Evolutionary conservation across 768 basidiomycete species (phyloP).

Genomic region (Gloeopeniophorella convolvens): DNA sequence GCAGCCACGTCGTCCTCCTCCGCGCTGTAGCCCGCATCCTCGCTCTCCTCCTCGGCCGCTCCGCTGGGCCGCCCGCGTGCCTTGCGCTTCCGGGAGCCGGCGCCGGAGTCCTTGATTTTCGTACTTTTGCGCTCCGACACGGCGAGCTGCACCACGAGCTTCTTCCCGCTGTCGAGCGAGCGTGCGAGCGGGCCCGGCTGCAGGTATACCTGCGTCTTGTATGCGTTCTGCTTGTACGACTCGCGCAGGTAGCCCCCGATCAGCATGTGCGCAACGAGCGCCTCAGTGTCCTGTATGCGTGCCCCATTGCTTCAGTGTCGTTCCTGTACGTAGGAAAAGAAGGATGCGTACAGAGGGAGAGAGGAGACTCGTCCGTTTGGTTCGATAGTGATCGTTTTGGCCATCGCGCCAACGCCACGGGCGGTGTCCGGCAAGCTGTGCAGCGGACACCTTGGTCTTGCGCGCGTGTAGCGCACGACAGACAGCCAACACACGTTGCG

Average conservation of each 20-base stretch:
- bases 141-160: background rate
- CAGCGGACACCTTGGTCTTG: slow-evolving; percentile 60
- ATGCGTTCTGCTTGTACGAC: slow-evolving; percentile 45
- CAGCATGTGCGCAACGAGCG: slow-evolving; percentile 62
- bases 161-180: background rate
- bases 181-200: slow-evolving; percentile 32
- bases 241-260: slow-evolving; percentile 58
- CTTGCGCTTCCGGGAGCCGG: slow-evolving; percentile 7
- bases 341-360: background rate
- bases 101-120: background rate
- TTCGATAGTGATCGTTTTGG: slow-evolving; percentile 37
- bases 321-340: background rate
- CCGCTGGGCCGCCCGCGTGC: background rate
- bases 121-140: background rate
- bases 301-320: background rate
- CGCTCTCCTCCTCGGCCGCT: background rate
- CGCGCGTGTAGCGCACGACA: slow-evolving; percentile 39
- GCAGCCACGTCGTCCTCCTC: background rate
- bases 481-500: slow-evolving; percentile 75
- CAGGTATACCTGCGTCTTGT: slow-evolving; percentile 53
- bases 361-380: slow-evolving; percentile 27
- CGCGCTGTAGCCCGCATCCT: background rate
- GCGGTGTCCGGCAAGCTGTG: slow-evolving; percentile 51
- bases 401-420: slow-evolving; percentile 59
- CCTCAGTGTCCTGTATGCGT: slow-evolving; percentile 58